A percentile compares a stretch with the other conserved stretches of the same genome.
phyloP scores from a whole-genome alignment of 2,329 filamentous ascomycete species.

The Colletotrichum sp. region DNA sequence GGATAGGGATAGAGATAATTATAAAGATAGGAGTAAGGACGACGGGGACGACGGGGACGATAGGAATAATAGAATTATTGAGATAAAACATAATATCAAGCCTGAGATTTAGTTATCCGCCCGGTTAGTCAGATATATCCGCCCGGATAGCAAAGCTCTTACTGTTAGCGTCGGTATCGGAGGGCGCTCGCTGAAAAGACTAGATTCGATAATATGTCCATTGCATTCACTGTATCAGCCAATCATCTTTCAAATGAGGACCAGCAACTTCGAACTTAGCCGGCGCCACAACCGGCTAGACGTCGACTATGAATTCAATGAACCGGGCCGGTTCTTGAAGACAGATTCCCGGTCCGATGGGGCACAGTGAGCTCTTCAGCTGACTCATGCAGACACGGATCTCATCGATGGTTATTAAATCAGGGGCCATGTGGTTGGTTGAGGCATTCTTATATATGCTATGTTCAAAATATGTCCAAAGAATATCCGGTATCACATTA shows the following conservation, averaged over 20 bases:
- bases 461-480: background rate
- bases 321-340: background rate
- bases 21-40: too few relatives aligned
- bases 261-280: background rate
- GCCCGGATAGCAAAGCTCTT: too few relatives aligned
- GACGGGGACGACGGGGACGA: too few relatives aligned
- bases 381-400: background rate
- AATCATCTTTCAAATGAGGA: background rate
- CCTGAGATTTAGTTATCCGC: too few relatives aligned
- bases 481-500: background rate
- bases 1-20: too few relatives aligned
- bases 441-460: background rate
- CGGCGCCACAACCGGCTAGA: background rate
- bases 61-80: too few relatives aligned
- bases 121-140: too few relatives aligned
- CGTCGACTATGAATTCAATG: background rate
- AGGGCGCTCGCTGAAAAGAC: background rate
- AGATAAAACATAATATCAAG: too few relatives aligned
- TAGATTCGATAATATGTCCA: background rate
- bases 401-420: rapidly evolving
- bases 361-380: background rate
- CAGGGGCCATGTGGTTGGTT: background rate
- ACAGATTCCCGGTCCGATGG: background rate
- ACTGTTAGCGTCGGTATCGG: background rate
- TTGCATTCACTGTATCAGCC: background rate